Base-by-base conservation (phyloP, 768 basidiomycete species). In the Suillus brevipes region DNA sequence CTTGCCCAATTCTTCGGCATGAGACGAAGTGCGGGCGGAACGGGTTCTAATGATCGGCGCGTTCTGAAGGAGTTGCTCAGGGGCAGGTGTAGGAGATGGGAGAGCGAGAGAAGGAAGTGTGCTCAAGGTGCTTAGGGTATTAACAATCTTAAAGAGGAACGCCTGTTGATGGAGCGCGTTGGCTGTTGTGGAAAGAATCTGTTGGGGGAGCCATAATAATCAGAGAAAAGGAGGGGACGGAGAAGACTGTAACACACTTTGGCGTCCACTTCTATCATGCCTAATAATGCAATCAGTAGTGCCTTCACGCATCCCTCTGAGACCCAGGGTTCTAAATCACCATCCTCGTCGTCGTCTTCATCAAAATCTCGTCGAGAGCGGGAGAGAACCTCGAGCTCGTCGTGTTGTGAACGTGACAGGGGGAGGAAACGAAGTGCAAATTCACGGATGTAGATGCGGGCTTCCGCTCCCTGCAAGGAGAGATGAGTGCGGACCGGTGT, bases 391-490 rank as follows among this genome's bases (percentile, higher is more conserved):
- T 91, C 90, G 9, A 94, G 76, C 65, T 92, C 89, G 55, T 89
- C 85, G 6, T 89, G 72, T 62, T 87, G 83, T 3, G 75, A 82
- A 80, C 57, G 85, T 72, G 49, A 83, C 28, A 76, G 69, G 78
- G 86, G 84, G 68, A 88, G 74, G 67, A 93, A 93, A 40, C 92
- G 83, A 56, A 90, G 71, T 13, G 85, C 72, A 72, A 92, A 94
- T 75, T 94, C 92, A 64, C 92, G 86, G 50, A 93, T 88, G 68
- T 85, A 79, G 56, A 93, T 83, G 12, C 91, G 87, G 34, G 83
- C 80, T 66, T 89, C 82, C 1, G 83, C 85, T 47, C 85, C 83
- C 1, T 78, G 70, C 45, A 79, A 76, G 6, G 79, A 75, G 16
- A 89, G 76, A 37, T 67, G 69, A 14, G 81, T 78, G 1, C 78